Conservation (phyloP, 2,329 filamentous ascomycete species). For the Diaporthe humulicola region DNA sequence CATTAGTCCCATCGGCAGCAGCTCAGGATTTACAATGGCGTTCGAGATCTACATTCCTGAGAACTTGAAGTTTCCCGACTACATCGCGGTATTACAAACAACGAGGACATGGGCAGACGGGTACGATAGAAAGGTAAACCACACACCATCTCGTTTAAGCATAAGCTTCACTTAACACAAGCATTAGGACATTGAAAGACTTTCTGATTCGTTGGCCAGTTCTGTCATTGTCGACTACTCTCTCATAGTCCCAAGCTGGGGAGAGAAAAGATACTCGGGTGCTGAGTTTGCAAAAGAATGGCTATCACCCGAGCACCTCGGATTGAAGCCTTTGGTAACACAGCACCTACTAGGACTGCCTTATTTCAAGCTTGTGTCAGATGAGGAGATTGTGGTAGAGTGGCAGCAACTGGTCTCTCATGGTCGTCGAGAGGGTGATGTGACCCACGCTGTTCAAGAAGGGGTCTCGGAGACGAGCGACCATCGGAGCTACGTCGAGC, state of each 20-base stretch:
- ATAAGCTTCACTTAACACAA: background rate
- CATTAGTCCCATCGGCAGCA: background rate
- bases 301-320: slow-evolving; percentile 3
- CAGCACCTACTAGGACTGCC: background rate
- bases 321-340: background rate
- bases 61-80: slow-evolving; percentile 7
- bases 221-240: slow-evolving; percentile 12
- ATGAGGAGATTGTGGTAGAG: slow-evolving; percentile 11
- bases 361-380: slow-evolving; percentile 2
- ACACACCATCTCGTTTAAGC: background rate
- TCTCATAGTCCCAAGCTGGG: slow-evolving; percentile 1
- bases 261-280: background rate
- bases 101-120: slow-evolving; percentile 7
- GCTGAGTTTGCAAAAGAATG: slow-evolving; percentile 1
- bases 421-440: background rate
- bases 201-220: background rate
- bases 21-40: background rate
- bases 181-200: background rate
- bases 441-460: background rate
- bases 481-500: slow-evolving; percentile 9
- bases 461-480: background rate
- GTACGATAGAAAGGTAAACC: background rate
- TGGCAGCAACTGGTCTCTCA: slow-evolving; percentile 14
- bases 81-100: background rate
- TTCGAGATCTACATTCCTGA: slow-evolving; percentile 8